Percentiles rank a stretch among this genome's conserved stretches.
Conservation (phyloP, 352 stramenopile species). For the Pythium rishiriense region DNA sequence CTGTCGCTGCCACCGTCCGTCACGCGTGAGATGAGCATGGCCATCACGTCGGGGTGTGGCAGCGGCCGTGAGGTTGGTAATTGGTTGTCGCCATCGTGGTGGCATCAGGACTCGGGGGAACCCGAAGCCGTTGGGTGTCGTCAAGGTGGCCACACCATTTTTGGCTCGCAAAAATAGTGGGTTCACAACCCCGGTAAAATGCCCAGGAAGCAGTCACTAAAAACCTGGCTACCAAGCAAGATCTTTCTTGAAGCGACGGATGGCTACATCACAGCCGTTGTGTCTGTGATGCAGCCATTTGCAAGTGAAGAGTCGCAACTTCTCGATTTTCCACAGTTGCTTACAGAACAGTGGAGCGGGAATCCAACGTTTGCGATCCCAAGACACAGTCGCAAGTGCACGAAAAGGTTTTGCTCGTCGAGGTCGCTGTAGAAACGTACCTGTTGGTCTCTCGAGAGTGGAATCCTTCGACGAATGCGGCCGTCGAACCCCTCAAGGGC, state of each 20-base stretch:
- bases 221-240: no score
- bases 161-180: slow-evolving; percentile 8
- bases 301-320: not conserved
- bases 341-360: no score
- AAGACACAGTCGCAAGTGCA: not conserved
- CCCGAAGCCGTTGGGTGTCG: not conserved
- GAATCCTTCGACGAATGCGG: no score
- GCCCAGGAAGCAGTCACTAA: not conserved
- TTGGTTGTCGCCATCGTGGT: not conserved
- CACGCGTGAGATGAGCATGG: slow-evolving; percentile 26
- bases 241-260: not conserved
- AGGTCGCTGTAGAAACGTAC: no score
- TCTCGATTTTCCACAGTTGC: no score
- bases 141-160: not conserved
- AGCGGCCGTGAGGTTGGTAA: not conserved
- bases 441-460: no score
- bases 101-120: slow-evolving; percentile 1
- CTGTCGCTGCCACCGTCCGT: not conserved
- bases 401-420: no score
- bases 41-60: not conserved
- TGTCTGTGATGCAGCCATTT: not conserved
- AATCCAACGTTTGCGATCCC: not conserved
- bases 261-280: no score
- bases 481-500: slow-evolving; percentile 84
- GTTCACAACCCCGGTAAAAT: slow-evolving; percentile 3